Conservation (phyloP, 2,329 filamentous ascomycete genomes). For the Purpureocillium takamizusanense region DNA sequence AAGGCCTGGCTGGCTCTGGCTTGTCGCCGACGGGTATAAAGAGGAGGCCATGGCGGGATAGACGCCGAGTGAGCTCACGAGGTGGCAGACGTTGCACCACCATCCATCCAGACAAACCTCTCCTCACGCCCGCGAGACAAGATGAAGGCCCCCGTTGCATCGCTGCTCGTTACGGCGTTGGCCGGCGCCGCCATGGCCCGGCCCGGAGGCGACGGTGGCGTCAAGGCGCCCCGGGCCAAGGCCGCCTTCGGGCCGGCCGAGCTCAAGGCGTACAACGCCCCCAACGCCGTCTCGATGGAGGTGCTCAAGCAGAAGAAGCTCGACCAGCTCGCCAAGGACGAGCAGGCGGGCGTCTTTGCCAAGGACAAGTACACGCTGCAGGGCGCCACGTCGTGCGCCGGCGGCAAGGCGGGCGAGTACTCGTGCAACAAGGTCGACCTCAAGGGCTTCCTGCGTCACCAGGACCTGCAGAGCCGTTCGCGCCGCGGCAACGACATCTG, state of each 20-base stretch:
- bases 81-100: too few relatives aligned
- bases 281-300: slow-evolving; percentile 7
- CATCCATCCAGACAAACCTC: too few relatives aligned
- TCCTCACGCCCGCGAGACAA: too few relatives aligned
- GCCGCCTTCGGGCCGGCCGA: neutral
- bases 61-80: too few relatives aligned
- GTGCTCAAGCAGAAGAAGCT: slow-evolving; percentile 5
- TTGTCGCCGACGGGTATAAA: slow-evolving; percentile 1
- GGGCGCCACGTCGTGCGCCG: slow-evolving; percentile 12
- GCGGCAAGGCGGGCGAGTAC: slow-evolving; percentile 24
- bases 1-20: neutral
- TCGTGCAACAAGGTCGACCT: slow-evolving; percentile 28
- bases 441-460: slow-evolving; percentile 27
- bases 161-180: slow-evolving; percentile 2
- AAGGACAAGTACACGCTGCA: slow-evolving; percentile 7
- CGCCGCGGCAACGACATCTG: slow-evolving; percentile 27
- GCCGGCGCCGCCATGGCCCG: slow-evolving; percentile 2
- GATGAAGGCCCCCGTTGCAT: slow-evolving; percentile 2
- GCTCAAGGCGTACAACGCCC: slow-evolving; percentile 8
- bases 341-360: slow-evolving; percentile 9
- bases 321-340: slow-evolving; percentile 2
- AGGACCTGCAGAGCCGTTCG: slow-evolving; percentile 24
- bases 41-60: neutral
- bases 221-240: neutral
- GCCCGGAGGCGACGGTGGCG: neutral